These are phyloP conservation scores for Ceratocystis ficicola DNA, from an alignment of 2,329 filamentous ascomycete species.

Conservation along the genomic window DNA sequence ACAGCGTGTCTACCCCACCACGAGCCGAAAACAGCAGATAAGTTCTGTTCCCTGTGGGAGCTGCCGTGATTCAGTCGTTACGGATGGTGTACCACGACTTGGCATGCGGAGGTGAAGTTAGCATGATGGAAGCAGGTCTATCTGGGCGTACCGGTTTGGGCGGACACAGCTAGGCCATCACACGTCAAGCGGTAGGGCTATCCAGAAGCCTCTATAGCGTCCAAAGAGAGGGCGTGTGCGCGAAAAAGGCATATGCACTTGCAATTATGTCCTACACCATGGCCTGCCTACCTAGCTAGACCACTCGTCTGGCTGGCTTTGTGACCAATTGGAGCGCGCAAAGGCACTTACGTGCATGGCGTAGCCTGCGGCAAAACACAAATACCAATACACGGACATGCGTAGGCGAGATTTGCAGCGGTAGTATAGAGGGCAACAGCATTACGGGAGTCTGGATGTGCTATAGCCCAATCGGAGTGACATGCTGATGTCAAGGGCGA, in stretches of 20 bases:
- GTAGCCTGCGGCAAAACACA: too few relatives aligned
- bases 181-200: neutral
- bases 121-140: neutral
- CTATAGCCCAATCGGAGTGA: neutral
- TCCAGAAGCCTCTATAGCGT: neutral
- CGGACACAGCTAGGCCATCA: neutral
- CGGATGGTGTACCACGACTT: neutral
- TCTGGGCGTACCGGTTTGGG: neutral
- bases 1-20: neutral
- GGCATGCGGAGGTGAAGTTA: neutral
- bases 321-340: too few relatives aligned
- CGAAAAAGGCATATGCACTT: neutral
- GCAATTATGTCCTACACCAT: too few relatives aligned
- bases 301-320: too few relatives aligned
- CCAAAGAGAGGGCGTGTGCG: neutral
- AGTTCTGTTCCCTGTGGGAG: neutral
- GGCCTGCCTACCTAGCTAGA: too few relatives aligned
- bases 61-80: neutral
- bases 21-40: neutral
- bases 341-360: too few relatives aligned
- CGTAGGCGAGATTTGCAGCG: too few relatives aligned
- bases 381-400: too few relatives aligned
- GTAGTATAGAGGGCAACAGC: too few relatives aligned
- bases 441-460: neutral
- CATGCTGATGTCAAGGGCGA: neutral